Percentiles rank a stretch among this genome's conserved stretches.
phyloP scores from a whole-genome alignment of 2,329 filamentous ascomycete species.

The Juglanconis oblonga region DNA sequence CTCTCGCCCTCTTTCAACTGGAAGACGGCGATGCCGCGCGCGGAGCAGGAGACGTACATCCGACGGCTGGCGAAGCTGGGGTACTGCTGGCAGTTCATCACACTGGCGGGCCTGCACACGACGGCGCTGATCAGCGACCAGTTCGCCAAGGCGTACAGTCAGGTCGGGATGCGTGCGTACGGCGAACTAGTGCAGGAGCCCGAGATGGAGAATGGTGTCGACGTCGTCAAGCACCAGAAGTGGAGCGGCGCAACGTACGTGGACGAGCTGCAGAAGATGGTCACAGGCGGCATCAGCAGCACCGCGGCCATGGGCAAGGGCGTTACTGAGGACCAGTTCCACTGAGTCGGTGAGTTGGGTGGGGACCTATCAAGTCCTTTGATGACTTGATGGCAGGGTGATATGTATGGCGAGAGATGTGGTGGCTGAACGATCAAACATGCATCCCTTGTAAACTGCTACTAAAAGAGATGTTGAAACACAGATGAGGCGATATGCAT shows the following conservation, averaged over 20 bases:
- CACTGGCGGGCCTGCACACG: slow-evolving; percentile 93
- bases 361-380: too few relatives aligned
- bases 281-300: slow-evolving; percentile 85
- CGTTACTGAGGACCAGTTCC: slow-evolving; percentile 97
- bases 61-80: slow-evolving; percentile 78
- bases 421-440: too few relatives aligned
- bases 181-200: slow-evolving; percentile 97
- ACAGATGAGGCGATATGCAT: too few relatives aligned
- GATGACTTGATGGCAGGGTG: too few relatives aligned
- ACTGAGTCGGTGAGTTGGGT: slow-evolving; percentile 29
- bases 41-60: slow-evolving; percentile 97
- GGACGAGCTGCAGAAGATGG: slow-evolving; percentile 95
- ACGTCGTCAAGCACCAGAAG: slow-evolving; percentile 98
- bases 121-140: slow-evolving; percentile 88
- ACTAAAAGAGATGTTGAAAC: too few relatives aligned
- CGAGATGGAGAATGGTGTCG: slow-evolving; percentile 85
- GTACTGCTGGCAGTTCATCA: slow-evolving; percentile 99
- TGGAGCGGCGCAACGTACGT: slow-evolving; percentile 96
- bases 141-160: slow-evolving; percentile 79
- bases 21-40: slow-evolving; percentile 91
- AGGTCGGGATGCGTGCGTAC: slow-evolving; percentile 90
- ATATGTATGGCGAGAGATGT: too few relatives aligned
- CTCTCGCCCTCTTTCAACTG: slow-evolving; percentile 99
- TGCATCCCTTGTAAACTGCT: too few relatives aligned
- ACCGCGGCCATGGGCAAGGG: slow-evolving; percentile 97